Percentiles rank a stretch among this genome's conserved stretches.
Conservation (phyloP, 2,329 filamentous ascomycete genomes). For the Phoma sp. region DNA sequence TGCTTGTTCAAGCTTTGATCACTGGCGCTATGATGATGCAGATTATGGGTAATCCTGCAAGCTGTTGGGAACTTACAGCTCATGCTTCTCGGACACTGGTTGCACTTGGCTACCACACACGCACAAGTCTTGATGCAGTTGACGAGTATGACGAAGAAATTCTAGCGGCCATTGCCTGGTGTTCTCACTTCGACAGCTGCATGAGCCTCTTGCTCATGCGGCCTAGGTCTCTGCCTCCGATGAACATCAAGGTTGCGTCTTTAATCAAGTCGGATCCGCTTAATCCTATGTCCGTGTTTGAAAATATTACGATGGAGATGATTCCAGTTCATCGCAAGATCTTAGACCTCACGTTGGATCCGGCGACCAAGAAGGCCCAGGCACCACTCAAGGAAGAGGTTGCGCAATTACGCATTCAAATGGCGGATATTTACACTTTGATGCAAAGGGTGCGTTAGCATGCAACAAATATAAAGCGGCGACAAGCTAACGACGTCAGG, state of each 20-base stretch:
- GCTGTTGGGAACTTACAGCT: slow-evolving; percentile 40
- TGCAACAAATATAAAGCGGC: background rate
- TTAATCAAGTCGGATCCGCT: slow-evolving; percentile 30
- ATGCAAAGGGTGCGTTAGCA: slow-evolving; percentile 30
- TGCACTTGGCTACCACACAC: slow-evolving; percentile 40
- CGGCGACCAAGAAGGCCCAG: slow-evolving; percentile 16
- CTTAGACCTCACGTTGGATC: slow-evolving; percentile 32
- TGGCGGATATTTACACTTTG: slow-evolving; percentile 28
- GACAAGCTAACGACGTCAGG: slow-evolving; percentile 18
- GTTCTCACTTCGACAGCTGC: slow-evolving; percentile 39
- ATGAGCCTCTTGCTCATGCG: slow-evolving; percentile 41
- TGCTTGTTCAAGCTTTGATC: slow-evolving; percentile 39
- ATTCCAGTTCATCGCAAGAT: slow-evolving; percentile 38
- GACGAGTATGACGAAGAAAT: slow-evolving; percentile 35
- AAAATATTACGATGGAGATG: slow-evolving; percentile 33
- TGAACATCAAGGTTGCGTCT: slow-evolving; percentile 32
- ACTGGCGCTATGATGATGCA: slow-evolving; percentile 43
- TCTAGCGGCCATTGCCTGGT: slow-evolving; percentile 37
- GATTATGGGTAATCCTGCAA: slow-evolving; percentile 41
- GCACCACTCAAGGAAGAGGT: slow-evolving; percentile 29
- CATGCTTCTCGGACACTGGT: slow-evolving; percentile 41
- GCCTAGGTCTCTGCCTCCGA: slow-evolving; percentile 36
- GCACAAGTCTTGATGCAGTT: slow-evolving; percentile 21
- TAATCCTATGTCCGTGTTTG: slow-evolving; percentile 35
- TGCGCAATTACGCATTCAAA: slow-evolving; percentile 25